Evolutionary conservation across 768 basidiomycete species (phyloP), one percentile per base, ranked within the genome.

Genomic region (Glaciozyma antarctica): DNA sequence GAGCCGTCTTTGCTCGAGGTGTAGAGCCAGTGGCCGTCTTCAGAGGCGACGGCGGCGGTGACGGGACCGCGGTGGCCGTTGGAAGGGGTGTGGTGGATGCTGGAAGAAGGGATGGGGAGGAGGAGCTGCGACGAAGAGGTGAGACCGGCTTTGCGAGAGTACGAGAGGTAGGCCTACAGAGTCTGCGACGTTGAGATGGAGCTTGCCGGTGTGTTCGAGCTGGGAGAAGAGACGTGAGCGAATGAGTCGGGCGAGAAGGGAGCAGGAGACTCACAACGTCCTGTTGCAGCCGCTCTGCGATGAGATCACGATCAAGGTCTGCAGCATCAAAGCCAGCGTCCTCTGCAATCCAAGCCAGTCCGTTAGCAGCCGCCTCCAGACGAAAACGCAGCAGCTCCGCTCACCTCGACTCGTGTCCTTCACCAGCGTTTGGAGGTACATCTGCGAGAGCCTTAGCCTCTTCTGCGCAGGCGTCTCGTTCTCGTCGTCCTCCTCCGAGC

Each of bases 391-490:
- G 12, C 5, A 52, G 34, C 28, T 58, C 24, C 58, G 60, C 56
- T 72, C 64, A 79, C 83, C 76, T 71, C 84, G 86, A 13, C 26
- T 17, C 80, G 34, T 93, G 76, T 82, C 84, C 65, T 86, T 83
- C 76, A 88, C 88, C 19, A 98, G 85, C 67, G 81, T 86, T 66
- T 90, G 85, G 48, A 99, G 79, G 76, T 98, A 97, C 67, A 94
- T 76, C 76, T 91, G 88, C 7, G 94, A 93, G 47, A 99, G 78
- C 64, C 95, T 79, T 24, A 99, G 80, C 65, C 95, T 80, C 78
- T 98, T 99, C 80, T 91, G 85, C 0, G 90, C 91, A 3, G 91
- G 89, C 7, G 91, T 94, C 78, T 97, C 94, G 68, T 85, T 80
- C 69, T 85, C 83, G 71, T 92, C 86, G 72, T 95, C 91, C 60